Evolutionary conservation across 352 stramenopile species (phyloP), one percentile per base, ranked within the genome.

Genomic region (Phytopythium sindhum): DNA sequence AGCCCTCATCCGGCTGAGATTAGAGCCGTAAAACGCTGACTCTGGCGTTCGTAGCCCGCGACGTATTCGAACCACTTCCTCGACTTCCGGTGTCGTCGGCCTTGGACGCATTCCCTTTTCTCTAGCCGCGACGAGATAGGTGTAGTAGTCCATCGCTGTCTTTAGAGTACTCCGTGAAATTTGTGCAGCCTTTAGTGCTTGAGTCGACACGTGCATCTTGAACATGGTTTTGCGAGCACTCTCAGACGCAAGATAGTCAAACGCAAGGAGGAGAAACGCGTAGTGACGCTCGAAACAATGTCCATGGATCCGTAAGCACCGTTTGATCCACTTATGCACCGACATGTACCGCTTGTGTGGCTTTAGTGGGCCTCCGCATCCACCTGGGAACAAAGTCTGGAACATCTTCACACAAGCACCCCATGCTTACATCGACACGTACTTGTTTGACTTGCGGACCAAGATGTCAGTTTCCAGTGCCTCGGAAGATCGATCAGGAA

Each of bases 241-340:
- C 31, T 69, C 23, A 0, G 53, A 37, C 0, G 65, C 64, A 0
- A 74, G 11, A 24, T 47, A 72, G 17, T 74, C 63, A 39, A 76
- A 76, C 0, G 57, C 63, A 2, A 79, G n/a, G 0, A 75, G 17
- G 1, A 74, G 24, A n/a, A 79, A 75, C 1, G 57, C 65, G 8
- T 72, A 66, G 14, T 79, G 68, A 0, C 14, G 26, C 51, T 75
- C 56, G 26, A 79, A 75, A 2, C 50, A 41, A 52, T 66, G 61
- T 1, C 58, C 63, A 42, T 75, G 31, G 0, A 75, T 2, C 17
- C 35, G 57, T 1, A 77, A 21, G 15, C 51, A 59, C 0, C 66
- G 51, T 26, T 44, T 44, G 9, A 65, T 64, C 66, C 70, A 73
- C 35, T 59, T 44, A 0, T 41, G 2, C 6, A 74, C 33, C 2